These are phyloP conservation scores for Clonostachys byssicola DNA, from an alignment of 2,329 filamentous ascomycete species.

Conservation along the genomic window DNA sequence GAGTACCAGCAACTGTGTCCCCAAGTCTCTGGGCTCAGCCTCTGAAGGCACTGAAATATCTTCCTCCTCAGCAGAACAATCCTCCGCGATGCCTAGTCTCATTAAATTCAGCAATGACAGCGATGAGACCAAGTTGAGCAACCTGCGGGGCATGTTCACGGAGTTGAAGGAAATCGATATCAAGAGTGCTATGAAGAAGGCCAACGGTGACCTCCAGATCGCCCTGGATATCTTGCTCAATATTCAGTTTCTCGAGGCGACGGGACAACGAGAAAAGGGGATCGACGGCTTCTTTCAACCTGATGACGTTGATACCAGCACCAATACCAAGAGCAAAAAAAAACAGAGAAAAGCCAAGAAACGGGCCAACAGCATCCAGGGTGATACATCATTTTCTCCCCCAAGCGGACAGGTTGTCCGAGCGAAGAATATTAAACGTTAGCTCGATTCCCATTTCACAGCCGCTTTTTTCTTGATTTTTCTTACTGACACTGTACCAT, in stretches of 20 bases:
- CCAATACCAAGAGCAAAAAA: conserved; percentile 19
- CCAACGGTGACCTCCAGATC: conserved; percentile 59
- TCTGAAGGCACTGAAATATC: conserved; percentile 14
- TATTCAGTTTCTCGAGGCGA: conserved; percentile 70
- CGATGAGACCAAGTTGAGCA: conserved; percentile 56
- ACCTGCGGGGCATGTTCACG: conserved; percentile 69
- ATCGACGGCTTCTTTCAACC: conserved; percentile 76
- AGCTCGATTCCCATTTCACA: too few species aligned
- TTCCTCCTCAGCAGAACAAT: conserved; percentile 12
- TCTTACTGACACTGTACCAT: background rate
- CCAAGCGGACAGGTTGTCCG: background rate
- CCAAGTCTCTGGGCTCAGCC: too few species aligned
- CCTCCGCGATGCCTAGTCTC: background rate
- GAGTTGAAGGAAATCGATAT: conserved; percentile 64
- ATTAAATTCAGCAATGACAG: conserved; percentile 32
- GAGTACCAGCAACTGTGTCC: conserved; percentile 14
- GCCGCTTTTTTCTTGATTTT: too few species aligned
- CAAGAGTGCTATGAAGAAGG: conserved; percentile 62
- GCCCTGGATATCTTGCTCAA: conserved; percentile 81
- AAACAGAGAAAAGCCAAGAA: conserved; percentile 32
- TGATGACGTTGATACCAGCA: conserved; percentile 28
- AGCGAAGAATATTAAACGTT: conserved; percentile 20
- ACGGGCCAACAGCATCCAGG: conserved; percentile 5
- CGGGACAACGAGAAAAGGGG: conserved; percentile 60
- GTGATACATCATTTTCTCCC: too few species aligned